Evolutionary conservation across 2,329 filamentous ascomycete genomes (phyloP).

Genomic region (Rutstroemia sp.): DNA sequence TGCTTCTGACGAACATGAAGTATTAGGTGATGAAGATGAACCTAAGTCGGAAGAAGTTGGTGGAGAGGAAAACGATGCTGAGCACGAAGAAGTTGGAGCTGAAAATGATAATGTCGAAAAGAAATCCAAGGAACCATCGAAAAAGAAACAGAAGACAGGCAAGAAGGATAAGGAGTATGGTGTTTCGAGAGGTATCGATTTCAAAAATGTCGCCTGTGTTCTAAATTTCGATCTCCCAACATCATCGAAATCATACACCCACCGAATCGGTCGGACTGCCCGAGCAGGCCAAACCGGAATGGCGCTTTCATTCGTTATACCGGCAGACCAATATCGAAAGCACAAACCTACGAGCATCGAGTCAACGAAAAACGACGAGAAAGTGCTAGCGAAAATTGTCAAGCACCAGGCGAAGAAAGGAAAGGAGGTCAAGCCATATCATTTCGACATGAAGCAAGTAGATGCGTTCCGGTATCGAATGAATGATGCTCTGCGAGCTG

Average conservation of each 20-base stretch:
- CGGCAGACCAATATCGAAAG: slow-evolving; percentile 73
- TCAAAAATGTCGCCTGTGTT: slow-evolving; percentile 88
- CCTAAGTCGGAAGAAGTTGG: slow-evolving; percentile 2
- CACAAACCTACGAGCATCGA: slow-evolving; percentile 78
- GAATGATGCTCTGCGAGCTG: slow-evolving; percentile 82
- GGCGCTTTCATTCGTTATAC: slow-evolving; percentile 91
- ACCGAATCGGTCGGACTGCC: slow-evolving; percentile 89
- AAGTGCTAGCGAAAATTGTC: slow-evolving; percentile 70
- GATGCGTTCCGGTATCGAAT: slow-evolving; percentile 93
- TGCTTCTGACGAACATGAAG: slow-evolving; percentile 84
- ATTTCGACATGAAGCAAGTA: slow-evolving; percentile 89
- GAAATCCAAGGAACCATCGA: slow-evolving; percentile 38
- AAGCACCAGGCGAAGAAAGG: slow-evolving; percentile 72
- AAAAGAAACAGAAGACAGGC: slow-evolving; percentile 56
- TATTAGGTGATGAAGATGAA: slow-evolving; percentile 56
- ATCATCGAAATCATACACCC: slow-evolving; percentile 87
- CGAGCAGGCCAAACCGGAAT: slow-evolving; percentile 88
- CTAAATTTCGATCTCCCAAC: slow-evolving; percentile 95
- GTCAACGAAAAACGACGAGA: slow-evolving; percentile 75
- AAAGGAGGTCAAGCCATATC: slow-evolving; percentile 80
- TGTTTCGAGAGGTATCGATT: slow-evolving; percentile 93
- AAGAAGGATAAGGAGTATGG: slow-evolving; percentile 81
- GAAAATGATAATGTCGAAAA: slow-evolving; percentile 22
- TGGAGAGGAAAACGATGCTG: slow-evolving; percentile 31
- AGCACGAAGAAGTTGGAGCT: slow-evolving; percentile 20